Conservation (phyloP, 176 grass and related monocot genomes). For the Lolium multiflorum region DNA sequence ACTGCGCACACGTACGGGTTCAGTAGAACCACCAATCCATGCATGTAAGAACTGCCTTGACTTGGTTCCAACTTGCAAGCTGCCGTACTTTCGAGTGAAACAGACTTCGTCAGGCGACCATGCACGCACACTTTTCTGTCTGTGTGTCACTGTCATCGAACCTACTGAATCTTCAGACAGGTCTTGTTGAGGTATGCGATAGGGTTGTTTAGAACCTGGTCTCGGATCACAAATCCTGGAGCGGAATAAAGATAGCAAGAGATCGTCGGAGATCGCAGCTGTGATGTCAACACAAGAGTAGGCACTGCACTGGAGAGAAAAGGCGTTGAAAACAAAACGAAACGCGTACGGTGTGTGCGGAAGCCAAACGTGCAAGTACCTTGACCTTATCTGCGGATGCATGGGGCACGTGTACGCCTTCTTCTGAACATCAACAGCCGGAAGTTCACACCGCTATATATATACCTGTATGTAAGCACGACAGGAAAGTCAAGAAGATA, state of each 20-base stretch:
- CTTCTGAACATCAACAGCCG: constrained; percentile 15
- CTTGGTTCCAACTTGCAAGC: not conserved
- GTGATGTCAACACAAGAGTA: constrained; percentile 44
- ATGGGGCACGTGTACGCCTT: constrained; percentile 43
- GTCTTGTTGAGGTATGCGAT: constrained; percentile 18
- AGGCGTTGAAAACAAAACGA: not conserved
- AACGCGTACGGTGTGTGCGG: constrained; percentile 40
- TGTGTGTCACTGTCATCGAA: constrained; percentile 37
- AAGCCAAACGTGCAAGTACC: constrained; percentile 32
- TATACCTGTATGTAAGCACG: constrained; percentile 27
- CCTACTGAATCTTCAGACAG: constrained; percentile 54
- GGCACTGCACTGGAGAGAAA: not conserved
- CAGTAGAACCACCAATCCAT: constrained; percentile 3
- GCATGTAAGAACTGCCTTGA: constrained; percentile 31
- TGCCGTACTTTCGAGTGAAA: constrained; percentile 14
- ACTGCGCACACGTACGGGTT: constrained; percentile 14
- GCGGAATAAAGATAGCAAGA: constrained; percentile 25
- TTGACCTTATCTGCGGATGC: constrained; percentile 35
- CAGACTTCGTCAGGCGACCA: constrained; percentile 22
- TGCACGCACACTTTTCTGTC: not conserved
- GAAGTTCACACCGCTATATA: constrained; percentile 42
- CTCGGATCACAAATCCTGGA: constrained; percentile 10
- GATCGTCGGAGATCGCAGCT: constrained; percentile 40
- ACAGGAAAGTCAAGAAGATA: constrained; percentile 7
- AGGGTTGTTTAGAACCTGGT: not conserved